Evolutionary conservation across 352 stramenopile genomes (phyloP).

Genomic region (Globisporangium nagaii): DNA sequence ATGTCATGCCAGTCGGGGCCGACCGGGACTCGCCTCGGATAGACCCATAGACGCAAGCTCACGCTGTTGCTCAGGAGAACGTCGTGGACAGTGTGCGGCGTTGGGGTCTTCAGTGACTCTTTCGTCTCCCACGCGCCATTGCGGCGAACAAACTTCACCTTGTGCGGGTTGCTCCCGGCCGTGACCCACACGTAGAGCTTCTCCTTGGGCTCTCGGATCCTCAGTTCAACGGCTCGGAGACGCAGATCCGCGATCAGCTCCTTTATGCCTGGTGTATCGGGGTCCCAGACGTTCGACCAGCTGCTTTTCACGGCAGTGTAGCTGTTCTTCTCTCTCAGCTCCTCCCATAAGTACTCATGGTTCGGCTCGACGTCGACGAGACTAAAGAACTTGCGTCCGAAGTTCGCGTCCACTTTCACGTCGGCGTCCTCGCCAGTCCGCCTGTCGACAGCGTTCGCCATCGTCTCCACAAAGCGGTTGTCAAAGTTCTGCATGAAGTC

Average conservation of each 20-base stretch:
- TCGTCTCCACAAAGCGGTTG: neutral
- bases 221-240: too few species aligned
- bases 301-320: conserved; percentile 1
- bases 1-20: neutral
- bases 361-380: neutral
- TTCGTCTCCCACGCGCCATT: neutral
- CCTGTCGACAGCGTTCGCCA: neutral
- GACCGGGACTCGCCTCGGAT: neutral
- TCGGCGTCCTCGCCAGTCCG: too few species aligned
- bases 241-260: neutral
- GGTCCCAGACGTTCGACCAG: conserved; percentile 5
- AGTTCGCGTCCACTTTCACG: neutral
- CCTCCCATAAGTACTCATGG: neutral
- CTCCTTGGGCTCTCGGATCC: neutral
- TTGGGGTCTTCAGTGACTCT: neutral
- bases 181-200: neutral
- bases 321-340: neutral
- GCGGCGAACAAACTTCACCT: neutral
- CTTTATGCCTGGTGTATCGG: neutral
- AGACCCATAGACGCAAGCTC: neutral
- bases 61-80: neutral
- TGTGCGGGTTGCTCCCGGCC: neutral
- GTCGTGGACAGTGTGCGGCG: neutral
- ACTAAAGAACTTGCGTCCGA: neutral
- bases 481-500: conserved; percentile 2